These are phyloP conservation scores for Saccharum officinarum DNA, from an alignment of 176 grass and related monocot species.

Conservation along the genomic window DNA sequence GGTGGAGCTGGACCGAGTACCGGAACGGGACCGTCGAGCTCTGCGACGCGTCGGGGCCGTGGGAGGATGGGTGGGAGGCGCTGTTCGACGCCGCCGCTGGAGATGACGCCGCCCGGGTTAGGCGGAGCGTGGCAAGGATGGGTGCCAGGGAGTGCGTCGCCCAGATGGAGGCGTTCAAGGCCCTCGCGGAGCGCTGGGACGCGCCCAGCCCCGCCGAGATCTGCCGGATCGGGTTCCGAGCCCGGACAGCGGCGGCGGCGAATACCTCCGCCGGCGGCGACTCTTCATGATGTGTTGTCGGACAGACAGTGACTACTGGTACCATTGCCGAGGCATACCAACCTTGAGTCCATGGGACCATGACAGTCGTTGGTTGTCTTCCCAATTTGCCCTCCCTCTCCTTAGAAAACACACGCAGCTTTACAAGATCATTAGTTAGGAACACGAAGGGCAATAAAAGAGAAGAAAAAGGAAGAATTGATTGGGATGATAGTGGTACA, in stretches of 20 bases:
- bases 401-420: too few species aligned
- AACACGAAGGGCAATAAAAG: too few species aligned
- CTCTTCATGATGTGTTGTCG: not conserved
- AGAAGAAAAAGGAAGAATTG: too few species aligned
- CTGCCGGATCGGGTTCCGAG: slow-evolving; percentile 33
- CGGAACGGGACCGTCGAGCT: slow-evolving; percentile 55
- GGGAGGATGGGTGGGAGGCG: slow-evolving; percentile 59
- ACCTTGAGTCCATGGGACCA: not conserved
- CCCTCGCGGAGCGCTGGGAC: slow-evolving; percentile 33
- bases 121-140: slow-evolving; percentile 36
- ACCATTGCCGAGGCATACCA: not conserved
- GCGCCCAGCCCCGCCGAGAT: slow-evolving; percentile 45
- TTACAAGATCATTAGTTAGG: too few species aligned
- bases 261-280: not conserved
- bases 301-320: not conserved
- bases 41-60: slow-evolving; percentile 53
- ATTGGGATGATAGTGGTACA: too few species aligned
- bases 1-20: slow-evolving; percentile 72
- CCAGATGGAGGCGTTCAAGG: slow-evolving; percentile 48
- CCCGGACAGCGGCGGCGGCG: not conserved
- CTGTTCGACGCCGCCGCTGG: slow-evolving; percentile 58
- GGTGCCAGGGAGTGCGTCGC: slow-evolving; percentile 19
- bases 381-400: too few species aligned
- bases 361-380: too few species aligned
- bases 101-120: slow-evolving; percentile 11